These are phyloP conservation scores for Annulohypoxylon bovei DNA, from an alignment of 495 filamentous ascomycete genomes.

Conservation along the genomic window DNA sequence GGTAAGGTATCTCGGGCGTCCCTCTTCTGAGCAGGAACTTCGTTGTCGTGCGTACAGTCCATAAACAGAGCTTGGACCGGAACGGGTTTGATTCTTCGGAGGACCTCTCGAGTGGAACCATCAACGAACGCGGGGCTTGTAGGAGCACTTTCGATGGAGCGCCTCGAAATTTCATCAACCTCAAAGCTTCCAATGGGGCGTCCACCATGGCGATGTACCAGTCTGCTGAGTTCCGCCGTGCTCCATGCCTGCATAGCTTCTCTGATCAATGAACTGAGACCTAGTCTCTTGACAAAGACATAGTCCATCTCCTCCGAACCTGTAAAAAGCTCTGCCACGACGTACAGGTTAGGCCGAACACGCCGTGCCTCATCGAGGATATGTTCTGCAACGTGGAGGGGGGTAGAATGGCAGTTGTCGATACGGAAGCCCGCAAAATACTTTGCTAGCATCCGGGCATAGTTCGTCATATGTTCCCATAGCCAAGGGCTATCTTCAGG, in stretches of 20 bases:
- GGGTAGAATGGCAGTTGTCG: slow-evolving; percentile 98
- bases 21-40: slow-evolving; percentile 93
- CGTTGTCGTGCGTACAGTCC: slow-evolving; percentile 99
- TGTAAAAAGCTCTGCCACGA: slow-evolving; percentile 96
- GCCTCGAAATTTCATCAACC: slow-evolving; percentile 67
- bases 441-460: slow-evolving; percentile 92
- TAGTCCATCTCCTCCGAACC: slow-evolving; percentile 97
- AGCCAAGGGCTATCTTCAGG: slow-evolving; percentile 90
- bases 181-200: slow-evolving; percentile 97
- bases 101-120: slow-evolving; percentile 60
- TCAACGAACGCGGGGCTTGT: slow-evolving; percentile 41
- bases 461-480: slow-evolving; percentile 95
- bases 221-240: slow-evolving; percentile 86
- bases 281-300: slow-evolving; percentile 90
- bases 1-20: slow-evolving; percentile 94
- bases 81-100: slow-evolving; percentile 78
- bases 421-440: slow-evolving; percentile 96
- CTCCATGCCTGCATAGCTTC: slow-evolving; percentile 99
- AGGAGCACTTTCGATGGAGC: slow-evolving; percentile 36
- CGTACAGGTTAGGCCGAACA: slow-evolving; percentile 86
- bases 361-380: slow-evolving; percentile 90
- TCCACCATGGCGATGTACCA: slow-evolving; percentile 95
- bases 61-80: slow-evolving; percentile 96
- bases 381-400: slow-evolving; percentile 90
- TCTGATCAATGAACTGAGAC: slow-evolving; percentile 87